A percentile compares a stretch with the other conserved stretches of the same genome.
Evolutionary conservation across 148 eudicot genomes (phyloP).

Genomic region (Dysphania ambrosioides): DNA sequence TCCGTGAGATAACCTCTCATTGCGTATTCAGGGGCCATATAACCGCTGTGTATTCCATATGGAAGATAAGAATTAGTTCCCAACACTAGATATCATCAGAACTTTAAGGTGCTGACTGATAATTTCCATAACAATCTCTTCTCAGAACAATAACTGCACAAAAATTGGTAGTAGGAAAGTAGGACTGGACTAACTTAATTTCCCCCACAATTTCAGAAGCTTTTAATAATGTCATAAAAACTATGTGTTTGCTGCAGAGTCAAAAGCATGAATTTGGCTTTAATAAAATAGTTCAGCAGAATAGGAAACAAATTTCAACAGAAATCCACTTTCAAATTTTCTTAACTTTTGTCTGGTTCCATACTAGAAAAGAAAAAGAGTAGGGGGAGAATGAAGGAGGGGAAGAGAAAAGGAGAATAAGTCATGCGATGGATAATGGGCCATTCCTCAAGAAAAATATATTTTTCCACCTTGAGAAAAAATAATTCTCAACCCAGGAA

Average conservation of each 20-base stretch:
- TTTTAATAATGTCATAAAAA: too few species aligned
- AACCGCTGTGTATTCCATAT: constrained; percentile 49
- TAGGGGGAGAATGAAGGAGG: neutral
- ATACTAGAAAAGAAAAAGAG: neutral
- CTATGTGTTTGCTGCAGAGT: too few species aligned
- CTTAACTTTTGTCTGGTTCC: neutral
- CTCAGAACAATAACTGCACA: neutral
- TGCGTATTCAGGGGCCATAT: constrained; percentile 90
- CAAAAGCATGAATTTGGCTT: too few species aligned
- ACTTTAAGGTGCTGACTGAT: neutral
- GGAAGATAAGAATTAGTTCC: neutral
- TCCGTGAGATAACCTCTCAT: constrained; percentile 80
- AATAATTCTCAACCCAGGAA: neutral
- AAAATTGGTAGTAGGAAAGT: neutral
- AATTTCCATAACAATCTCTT: neutral
- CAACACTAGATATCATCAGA: neutral
- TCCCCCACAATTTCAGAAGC: too few species aligned
- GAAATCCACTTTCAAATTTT: neutral
- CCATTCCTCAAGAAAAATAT: neutral
- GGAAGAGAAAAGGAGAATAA: neutral
- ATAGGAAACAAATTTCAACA: neutral
- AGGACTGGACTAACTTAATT: neutral
- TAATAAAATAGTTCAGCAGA: too few species aligned
- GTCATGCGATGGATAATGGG: neutral
- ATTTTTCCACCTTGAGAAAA: neutral